Evolutionary conservation across 2,329 filamentous ascomycete genomes (phyloP).

Genomic region (Fusarium coicis): DNA sequence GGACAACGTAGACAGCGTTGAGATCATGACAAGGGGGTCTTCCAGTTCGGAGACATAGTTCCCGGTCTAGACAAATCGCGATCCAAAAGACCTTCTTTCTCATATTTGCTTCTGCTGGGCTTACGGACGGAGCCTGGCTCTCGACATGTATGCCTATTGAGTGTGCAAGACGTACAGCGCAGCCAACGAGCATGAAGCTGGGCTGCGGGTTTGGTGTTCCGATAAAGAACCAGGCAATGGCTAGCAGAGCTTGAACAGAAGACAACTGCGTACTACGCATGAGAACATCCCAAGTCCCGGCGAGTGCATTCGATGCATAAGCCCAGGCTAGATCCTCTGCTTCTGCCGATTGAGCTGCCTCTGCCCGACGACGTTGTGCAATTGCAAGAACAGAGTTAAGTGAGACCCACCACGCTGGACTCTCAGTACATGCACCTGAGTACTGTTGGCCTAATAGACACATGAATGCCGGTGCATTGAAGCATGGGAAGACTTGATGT

Average conservation of each 20-base stretch:
- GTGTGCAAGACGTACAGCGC: background rate
- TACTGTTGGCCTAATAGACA: background rate
- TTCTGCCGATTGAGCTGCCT: background rate
- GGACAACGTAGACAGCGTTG: background rate
- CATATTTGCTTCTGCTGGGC: background rate
- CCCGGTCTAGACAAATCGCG: background rate
- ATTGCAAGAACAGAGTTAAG: background rate
- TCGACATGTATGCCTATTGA: background rate
- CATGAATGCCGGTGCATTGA: background rate
- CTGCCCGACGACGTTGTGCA: background rate
- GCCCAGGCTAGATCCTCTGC: background rate
- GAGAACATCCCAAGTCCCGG: background rate
- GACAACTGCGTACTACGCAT: background rate
- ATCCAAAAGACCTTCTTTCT: background rate
- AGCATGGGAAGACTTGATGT: background rate
- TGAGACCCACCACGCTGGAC: background rate
- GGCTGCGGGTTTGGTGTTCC: background rate
- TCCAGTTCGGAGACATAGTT: background rate
- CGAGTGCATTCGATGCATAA: background rate
- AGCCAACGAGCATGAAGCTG: background rate
- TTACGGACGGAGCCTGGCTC: background rate
- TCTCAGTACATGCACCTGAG: background rate
- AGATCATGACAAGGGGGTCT: background rate
- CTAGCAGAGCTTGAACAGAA: background rate
- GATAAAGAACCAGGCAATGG: background rate